Base-by-base conservation (phyloP, 2,329 filamentous ascomycete species). In the Aspergillus viridinutans region DNA sequence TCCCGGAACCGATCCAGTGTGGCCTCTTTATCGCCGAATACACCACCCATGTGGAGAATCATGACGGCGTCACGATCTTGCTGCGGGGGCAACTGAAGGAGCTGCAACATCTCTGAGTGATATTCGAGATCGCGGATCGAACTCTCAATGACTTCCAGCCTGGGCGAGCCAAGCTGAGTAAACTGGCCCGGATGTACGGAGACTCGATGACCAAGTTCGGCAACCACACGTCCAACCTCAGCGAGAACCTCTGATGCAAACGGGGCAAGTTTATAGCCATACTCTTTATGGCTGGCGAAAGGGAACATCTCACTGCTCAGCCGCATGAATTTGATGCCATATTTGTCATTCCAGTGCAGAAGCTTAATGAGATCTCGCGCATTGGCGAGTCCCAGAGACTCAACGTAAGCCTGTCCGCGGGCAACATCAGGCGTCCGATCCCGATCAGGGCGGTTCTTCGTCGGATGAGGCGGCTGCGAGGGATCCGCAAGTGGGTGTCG, bases 281-380 rank as follows among this genome's bases (percentile, higher is more conserved):
- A 88, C 60, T 90, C 88, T 25, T 84, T 82, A 67, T 97, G 93
- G 62, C 90, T 95, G 1, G 93, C 93, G 71, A 97, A 97, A 0
- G 93, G 93, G 62, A 97, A 97, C 90, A 97, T 97, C 65, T 97
- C 93, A 54, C 90, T 96, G 64, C 90, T 96, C 21, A 97, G 79
- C 1, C 93, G 85, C 84, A 97, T 85, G 72, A 97, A 97, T 64
- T 86, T 92, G 74, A 97, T 97, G 42, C 88, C 87, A 62, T 93
- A 97, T 64, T 85, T 89, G 62, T 95, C 88, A 68, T 97, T 97
- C 93, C 93, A 97, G 1, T 85, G 83, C 8, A 97, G 68, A 85
- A 97, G 90, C 73, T 95, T 96, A 56, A 83, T 76, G 32, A 97
- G 85, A 65, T 97, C 93, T 43, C 84, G 82, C 1, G 90, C 89